These are phyloP conservation scores for Ascochyta viciae-villosae DNA, from an alignment of 2,329 filamentous ascomycete genomes.

Conservation along the genomic window DNA sequence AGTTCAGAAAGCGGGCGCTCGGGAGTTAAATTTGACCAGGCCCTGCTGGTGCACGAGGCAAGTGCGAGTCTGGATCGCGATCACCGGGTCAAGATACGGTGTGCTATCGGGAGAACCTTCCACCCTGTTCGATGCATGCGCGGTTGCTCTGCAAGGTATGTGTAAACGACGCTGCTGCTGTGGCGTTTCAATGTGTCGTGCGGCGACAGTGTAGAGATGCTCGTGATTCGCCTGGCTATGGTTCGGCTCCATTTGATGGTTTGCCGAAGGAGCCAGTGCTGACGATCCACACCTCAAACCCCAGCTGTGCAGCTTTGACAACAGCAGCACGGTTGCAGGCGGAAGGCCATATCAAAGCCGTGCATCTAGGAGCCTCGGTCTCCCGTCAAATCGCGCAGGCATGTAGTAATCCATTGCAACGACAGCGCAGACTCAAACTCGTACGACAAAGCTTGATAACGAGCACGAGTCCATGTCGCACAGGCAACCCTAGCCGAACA, in stretches of 20 bases:
- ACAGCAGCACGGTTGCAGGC: background rate
- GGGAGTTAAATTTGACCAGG: slow-evolving; percentile 15
- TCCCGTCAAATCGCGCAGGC: too few relatives aligned
- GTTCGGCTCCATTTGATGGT: background rate
- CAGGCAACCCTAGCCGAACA: slow-evolving; percentile 16
- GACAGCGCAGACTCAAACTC: background rate
- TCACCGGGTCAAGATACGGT: slow-evolving; percentile 16
- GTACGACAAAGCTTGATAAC: slow-evolving; percentile 6
- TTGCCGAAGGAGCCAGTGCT: slow-evolving; percentile 1
- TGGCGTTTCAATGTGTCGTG: background rate
- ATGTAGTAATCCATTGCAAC: too few relatives aligned
- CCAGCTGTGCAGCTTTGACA: background rate
- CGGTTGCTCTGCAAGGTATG: slow-evolving; percentile 2
- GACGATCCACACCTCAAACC: too few relatives aligned
- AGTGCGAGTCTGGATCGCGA: slow-evolving; percentile 9
- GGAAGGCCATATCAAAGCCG: background rate
- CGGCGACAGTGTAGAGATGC: background rate
- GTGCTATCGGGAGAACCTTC: slow-evolving; percentile 12
- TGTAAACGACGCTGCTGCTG: slow-evolving; percentile 10
- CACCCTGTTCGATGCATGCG: slow-evolving; percentile 1
- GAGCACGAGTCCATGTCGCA: slow-evolving; percentile 4
- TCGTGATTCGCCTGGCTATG: slow-evolving; percentile 13
- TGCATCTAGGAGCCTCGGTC: background rate
- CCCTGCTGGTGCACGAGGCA: slow-evolving; percentile 14
- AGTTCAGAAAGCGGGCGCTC: slow-evolving; percentile 12